A percentile compares a stretch with the other conserved stretches of the same genome.
These are phyloP conservation scores for Silene uniflora DNA, from an alignment of 148 eudicot genomes.

Conservation along the genomic window DNA sequence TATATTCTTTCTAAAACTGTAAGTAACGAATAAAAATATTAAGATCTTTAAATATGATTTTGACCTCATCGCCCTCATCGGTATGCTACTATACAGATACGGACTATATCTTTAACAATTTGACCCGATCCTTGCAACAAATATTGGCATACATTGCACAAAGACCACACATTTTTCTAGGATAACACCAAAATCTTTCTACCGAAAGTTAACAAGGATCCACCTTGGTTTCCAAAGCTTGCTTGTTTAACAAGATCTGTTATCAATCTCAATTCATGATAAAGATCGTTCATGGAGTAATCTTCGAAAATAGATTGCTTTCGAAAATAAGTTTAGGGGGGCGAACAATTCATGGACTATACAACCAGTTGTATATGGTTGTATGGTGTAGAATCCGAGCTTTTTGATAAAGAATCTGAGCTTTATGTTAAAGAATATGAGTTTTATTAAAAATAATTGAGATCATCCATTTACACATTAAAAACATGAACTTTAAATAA, in stretches of 20 bases:
- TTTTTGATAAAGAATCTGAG: no score
- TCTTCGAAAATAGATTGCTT: slow-evolving; percentile 3
- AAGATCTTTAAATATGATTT: not conserved
- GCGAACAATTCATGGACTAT: no score
- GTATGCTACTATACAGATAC: not conserved
- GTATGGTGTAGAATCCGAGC: no score
- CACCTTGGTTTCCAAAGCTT: not conserved
- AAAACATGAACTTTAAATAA: no score
- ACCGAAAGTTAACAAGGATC: not conserved
- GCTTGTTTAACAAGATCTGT: slow-evolving; percentile 9
- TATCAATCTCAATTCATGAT: not conserved
- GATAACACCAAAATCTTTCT: not conserved
- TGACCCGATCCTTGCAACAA: not conserved
- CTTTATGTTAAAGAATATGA: no score
- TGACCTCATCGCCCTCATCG: not conserved
- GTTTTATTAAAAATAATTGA: no score
- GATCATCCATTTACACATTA: no score
- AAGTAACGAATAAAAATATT: not conserved
- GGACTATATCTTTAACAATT: not conserved
- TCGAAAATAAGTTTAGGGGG: not conserved
- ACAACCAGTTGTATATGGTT: no score
- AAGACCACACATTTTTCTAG: slow-evolving; percentile 16
- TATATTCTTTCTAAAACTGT: slow-evolving; percentile 12
- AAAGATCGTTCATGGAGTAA: not conserved
- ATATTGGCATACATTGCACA: slow-evolving; percentile 18